Conservation (phyloP, 345 rosid species). For the Bruguiera parviflora region DNA sequence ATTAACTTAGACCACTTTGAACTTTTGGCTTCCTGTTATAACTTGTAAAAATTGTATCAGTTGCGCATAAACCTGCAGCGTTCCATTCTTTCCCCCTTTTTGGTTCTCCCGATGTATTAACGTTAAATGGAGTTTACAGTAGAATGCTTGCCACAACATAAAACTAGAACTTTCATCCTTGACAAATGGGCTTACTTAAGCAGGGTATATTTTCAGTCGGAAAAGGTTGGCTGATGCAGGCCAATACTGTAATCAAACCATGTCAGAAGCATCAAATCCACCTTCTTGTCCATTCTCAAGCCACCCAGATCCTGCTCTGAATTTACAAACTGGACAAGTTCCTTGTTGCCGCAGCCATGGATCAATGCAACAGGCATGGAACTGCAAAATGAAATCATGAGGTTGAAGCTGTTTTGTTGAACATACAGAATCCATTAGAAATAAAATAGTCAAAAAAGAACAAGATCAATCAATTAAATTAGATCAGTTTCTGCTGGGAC, state of each 20-base stretch:
- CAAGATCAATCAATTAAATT: too few relatives aligned
- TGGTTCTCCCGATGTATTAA: too few relatives aligned
- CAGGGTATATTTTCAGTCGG: too few relatives aligned
- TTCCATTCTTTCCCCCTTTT: too few relatives aligned
- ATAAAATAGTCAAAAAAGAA: too few relatives aligned
- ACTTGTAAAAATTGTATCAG: background rate
- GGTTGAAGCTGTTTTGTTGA: background rate
- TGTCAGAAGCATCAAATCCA: slow-evolving; percentile 47
- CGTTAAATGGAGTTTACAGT: background rate
- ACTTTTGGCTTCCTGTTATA: background rate
- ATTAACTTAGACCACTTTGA: background rate
- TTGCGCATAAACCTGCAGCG: too few relatives aligned
- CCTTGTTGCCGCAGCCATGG: slow-evolving; percentile 84
- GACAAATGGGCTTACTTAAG: background rate
- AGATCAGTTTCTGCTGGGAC: too few relatives aligned
- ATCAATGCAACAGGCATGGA: slow-evolving; percentile 74
- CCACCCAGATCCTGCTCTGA: slow-evolving; percentile 66
- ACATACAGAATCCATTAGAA: too few relatives aligned
- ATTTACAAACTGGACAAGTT: slow-evolving; percentile 82
- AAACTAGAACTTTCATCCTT: slow-evolving; percentile 14
- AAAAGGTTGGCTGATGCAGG: background rate
- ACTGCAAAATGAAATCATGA: slow-evolving; percentile 40
- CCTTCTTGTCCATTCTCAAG: slow-evolving; percentile 35
- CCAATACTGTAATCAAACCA: slow-evolving; percentile 34
- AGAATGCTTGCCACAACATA: background rate